Conservation (phyloP, 2,329 filamentous ascomycete species). For the Arthrobotrys entomopaga region DNA sequence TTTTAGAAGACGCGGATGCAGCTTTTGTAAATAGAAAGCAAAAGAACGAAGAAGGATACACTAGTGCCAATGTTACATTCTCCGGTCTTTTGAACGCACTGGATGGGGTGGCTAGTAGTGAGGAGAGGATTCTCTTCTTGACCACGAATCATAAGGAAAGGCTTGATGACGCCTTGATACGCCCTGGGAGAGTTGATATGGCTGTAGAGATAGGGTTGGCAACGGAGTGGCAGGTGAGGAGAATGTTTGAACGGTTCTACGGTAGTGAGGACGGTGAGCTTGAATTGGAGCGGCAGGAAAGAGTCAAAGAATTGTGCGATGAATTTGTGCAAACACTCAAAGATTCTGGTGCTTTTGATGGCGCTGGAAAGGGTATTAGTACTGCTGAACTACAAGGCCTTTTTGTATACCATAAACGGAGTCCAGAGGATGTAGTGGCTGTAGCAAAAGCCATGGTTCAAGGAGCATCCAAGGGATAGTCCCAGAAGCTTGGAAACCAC, state of each 20-base stretch:
- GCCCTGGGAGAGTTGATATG: slow-evolving; percentile 93
- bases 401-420: slow-evolving; percentile 93
- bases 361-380: slow-evolving; percentile 66
- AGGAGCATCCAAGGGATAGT: background rate
- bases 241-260: slow-evolving; percentile 96
- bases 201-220: slow-evolving; percentile 89
- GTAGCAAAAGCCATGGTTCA: slow-evolving; percentile 64
- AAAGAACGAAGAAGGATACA: slow-evolving; percentile 82
- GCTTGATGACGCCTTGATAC: slow-evolving; percentile 85
- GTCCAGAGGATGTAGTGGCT: slow-evolving; percentile 84
- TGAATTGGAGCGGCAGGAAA: slow-evolving; percentile 72
- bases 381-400: slow-evolving; percentile 92
- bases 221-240: slow-evolving; percentile 80
- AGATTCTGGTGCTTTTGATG: slow-evolving; percentile 75
- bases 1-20: slow-evolving; percentile 91
- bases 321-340: slow-evolving; percentile 77
- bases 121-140: slow-evolving; percentile 91
- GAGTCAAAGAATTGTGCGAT: slow-evolving; percentile 65
- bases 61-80: slow-evolving; percentile 89
- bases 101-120: slow-evolving; percentile 92
- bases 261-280: slow-evolving; percentile 62
- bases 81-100: slow-evolving; percentile 86
- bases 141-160: slow-evolving; percentile 95
- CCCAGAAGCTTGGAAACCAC: no score
- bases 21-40: slow-evolving; percentile 85